Evolutionary conservation across 1,139 yeast species (phyloP), one percentile per base, ranked within the genome.

Genomic region (Eremothecium cymbalariae): DNA sequence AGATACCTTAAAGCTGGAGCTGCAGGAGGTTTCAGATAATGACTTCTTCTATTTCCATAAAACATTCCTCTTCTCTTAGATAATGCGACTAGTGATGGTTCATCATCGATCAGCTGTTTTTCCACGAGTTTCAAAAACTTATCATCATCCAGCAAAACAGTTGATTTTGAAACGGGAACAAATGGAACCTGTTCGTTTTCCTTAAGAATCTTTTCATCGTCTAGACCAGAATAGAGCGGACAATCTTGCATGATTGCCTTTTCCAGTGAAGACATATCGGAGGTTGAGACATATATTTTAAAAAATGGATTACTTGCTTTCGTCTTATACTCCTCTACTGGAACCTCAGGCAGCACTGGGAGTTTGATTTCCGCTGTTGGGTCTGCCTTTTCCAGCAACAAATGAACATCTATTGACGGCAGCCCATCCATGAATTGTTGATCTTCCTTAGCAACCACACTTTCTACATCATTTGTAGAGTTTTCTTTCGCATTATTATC

Each of bases 1-100:
- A 88, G 65, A 50, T 84, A 82, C 50, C 77, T 77, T 43, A 82
- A 63, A 17, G 80, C 70, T 6, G 96, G 97, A 1, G 96, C 97
- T 37, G 74, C 72, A 4, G 97, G 98, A 0, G 97, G 93, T 45
- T 77, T 76, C 34, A 82, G 63, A 27, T 54, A 53, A 40, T 74
- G 76, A 42, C 74, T 71, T 32, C 80, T 64, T 45, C 83, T 70
- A 44, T 74, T 80, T 16, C 56, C 59, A 38, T 47, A 55, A 41
- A 57, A 57, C 50, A 57, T 48, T 3, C 62, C 61, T 23, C 62
- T 45, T 33, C 58, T 50, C 36, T 55, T 56, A 30, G 59, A 55
- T 23, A 57, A 37, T 24, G 55, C 57, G 17, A 46, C 51, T 22
- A 55, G 37, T 3, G 59, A 49, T 32, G 59, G 61, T 14, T 64